A percentile compares a stretch with the other conserved stretches of the same genome.
These are phyloP conservation scores for Phaeotremella skinneri DNA, from an alignment of 768 basidiomycete genomes.

Conservation along the genomic window DNA sequence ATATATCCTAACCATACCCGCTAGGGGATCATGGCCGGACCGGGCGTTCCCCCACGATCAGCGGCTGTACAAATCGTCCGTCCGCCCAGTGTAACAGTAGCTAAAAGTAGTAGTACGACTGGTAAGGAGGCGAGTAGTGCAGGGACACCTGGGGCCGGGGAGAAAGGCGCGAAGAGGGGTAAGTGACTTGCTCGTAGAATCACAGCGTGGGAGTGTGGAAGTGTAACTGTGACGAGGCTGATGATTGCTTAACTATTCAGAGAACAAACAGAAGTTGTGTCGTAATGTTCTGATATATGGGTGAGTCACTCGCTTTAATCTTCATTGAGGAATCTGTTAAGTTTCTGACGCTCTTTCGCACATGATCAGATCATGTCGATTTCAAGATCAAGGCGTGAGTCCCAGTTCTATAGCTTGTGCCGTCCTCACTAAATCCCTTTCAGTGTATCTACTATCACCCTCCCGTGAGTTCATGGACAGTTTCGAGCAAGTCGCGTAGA, in stretches of 20 bases:
- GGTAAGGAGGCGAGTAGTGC: slow-evolving; percentile 7
- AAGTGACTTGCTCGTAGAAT: slow-evolving; percentile 4
- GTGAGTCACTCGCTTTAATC: slow-evolving; percentile 54
- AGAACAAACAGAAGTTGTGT: slow-evolving; percentile 66
- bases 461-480: slow-evolving; percentile 20
- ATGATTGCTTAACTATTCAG: slow-evolving; percentile 7
- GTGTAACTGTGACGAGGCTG: background rate
- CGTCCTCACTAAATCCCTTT: background rate
- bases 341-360: background rate
- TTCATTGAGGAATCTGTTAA: slow-evolving; percentile 3
- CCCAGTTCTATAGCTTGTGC: background rate
- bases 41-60: slow-evolving; percentile 18
- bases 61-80: slow-evolving; percentile 44
- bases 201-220: background rate
- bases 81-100: slow-evolving; percentile 15
- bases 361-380: slow-evolving; percentile 40
- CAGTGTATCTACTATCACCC: slow-evolving; percentile 48
- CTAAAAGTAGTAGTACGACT: slow-evolving; percentile 1
- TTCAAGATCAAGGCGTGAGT: slow-evolving; percentile 46
- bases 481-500: background rate
- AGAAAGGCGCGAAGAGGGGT: slow-evolving; percentile 18
- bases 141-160: background rate
- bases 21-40: slow-evolving; percentile 23
- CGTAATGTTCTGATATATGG: slow-evolving; percentile 89
- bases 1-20: background rate